Conservation (phyloP, 2,329 filamentous ascomycete species). For the Cryphonectria nitschkei region DNA sequence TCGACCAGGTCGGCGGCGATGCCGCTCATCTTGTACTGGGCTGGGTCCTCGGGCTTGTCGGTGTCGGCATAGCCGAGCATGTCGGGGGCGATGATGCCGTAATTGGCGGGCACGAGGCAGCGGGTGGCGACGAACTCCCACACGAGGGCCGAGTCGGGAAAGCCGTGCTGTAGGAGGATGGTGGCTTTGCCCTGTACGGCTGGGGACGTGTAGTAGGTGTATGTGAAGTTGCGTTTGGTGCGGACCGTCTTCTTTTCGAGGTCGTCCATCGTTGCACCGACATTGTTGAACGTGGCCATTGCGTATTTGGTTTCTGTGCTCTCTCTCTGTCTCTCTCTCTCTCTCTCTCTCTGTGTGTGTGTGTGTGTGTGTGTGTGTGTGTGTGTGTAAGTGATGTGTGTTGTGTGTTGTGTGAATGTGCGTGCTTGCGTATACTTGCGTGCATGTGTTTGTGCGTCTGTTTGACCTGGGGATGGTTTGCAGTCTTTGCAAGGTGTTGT, state of each 20-base stretch:
- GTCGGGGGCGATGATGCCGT: constrained; percentile 45
- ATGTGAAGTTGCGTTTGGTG: constrained; percentile 40
- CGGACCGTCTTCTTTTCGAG: constrained; percentile 37
- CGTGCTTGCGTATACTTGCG: not conserved
- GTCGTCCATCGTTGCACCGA: constrained; percentile 30
- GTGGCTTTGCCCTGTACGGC: constrained; percentile 37
- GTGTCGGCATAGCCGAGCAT: constrained; percentile 38
- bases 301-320: not conserved
- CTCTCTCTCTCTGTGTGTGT: not conserved
- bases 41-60: constrained; percentile 30
- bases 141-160: constrained; percentile 49
- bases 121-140: constrained; percentile 47
- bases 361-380: not conserved
- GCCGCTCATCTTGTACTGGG: constrained; percentile 28
- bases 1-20: constrained; percentile 44
- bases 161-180: constrained; percentile 52
- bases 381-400: not conserved
- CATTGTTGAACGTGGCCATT: not conserved
- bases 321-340: not conserved
- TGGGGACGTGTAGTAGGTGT: constrained; percentile 45
- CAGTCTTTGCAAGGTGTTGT: no score
- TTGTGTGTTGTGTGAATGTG: not conserved
- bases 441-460: no score
- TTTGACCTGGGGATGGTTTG: no score
- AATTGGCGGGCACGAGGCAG: constrained; percentile 40